Conservation (phyloP, 352 stramenopile genomes). For the Phytopythium aichiense region DNA sequence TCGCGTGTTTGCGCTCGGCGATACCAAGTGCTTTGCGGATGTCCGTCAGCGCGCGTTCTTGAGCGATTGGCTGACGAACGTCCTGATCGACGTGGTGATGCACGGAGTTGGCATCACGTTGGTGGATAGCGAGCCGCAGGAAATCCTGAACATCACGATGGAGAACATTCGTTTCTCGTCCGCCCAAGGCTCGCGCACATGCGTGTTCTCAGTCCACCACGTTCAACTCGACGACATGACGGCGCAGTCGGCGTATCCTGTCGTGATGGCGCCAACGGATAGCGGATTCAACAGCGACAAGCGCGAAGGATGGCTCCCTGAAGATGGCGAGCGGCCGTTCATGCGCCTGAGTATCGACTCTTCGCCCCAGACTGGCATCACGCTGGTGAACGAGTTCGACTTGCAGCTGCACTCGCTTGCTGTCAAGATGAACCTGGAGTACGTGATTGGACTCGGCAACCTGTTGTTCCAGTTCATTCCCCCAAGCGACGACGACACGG, state of each 20-base stretch:
- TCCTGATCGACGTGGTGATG: conserved; percentile 69
- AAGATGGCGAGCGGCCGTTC: conserved; percentile 70
- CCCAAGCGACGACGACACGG: conserved; percentile 56
- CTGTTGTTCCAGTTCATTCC: conserved; percentile 75
- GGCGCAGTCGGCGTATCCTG: conserved; percentile 56
- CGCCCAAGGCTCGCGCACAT: conserved; percentile 33
- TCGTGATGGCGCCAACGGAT: conserved; percentile 75
- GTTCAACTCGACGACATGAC: conserved; percentile 88
- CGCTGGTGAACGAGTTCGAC: conserved; percentile 78
- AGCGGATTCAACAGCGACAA: conserved; percentile 87
- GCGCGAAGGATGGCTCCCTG: conserved; percentile 77
- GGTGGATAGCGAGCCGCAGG: conserved; percentile 67
- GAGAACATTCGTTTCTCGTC: conserved; percentile 75
- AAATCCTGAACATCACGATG: conserved; percentile 86
- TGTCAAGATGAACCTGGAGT: conserved; percentile 82
- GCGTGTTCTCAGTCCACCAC: conserved; percentile 71
- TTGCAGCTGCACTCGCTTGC: conserved; percentile 61
- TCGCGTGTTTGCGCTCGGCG: conserved; percentile 74
- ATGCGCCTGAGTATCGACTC: conserved; percentile 65
- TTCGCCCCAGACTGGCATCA: conserved; percentile 58
- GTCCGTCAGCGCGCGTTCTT: conserved; percentile 50
- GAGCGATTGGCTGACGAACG: conserved; percentile 72
- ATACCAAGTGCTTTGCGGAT: conserved; percentile 56
- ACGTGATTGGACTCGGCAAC: conserved; percentile 65
- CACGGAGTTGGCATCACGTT: conserved; percentile 77